Conservation (phyloP, 495 filamentous ascomycete genomes). For the Aspergillus leporis region DNA sequence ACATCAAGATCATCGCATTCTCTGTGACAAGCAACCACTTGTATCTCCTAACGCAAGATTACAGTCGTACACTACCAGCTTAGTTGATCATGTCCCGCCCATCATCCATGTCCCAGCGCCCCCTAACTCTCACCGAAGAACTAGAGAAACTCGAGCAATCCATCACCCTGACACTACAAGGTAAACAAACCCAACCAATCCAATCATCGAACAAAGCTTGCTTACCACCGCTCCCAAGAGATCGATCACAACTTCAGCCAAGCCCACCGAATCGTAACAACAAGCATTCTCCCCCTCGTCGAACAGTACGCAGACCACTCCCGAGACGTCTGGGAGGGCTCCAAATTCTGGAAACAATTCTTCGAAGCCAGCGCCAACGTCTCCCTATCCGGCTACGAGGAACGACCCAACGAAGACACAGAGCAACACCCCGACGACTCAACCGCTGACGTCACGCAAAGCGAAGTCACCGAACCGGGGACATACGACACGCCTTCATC, state of each 20-base stretch:
- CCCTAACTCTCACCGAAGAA: constrained; percentile 86
- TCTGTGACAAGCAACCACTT: constrained; percentile 9
- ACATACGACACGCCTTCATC: constrained; percentile 42
- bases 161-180: constrained; percentile 94
- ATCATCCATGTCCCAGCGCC: constrained; percentile 56
- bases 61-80: too few relatives aligned
- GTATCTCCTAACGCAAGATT: background rate
- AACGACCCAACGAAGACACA: constrained; percentile 54
- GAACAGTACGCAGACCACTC: constrained; percentile 96
- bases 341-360: constrained; percentile 99
- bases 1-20: constrained; percentile 17
- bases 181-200: constrained; percentile 44
- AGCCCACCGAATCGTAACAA: constrained; percentile 93
- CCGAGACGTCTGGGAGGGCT: constrained; percentile 92
- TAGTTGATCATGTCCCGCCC: constrained; percentile 50
- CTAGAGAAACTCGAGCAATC: constrained; percentile 95
- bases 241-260: constrained; percentile 98
- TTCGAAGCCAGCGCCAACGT: constrained; percentile 98
- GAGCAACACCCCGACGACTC: constrained; percentile 51
- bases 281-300: constrained; percentile 89
- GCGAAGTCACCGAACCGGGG: constrained; percentile 27
- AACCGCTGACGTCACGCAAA: constrained; percentile 49
- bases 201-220: constrained; percentile 11
- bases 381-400: constrained; percentile 94
- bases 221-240: constrained; percentile 55